Base-by-base conservation (phyloP, 2,329 filamentous ascomycete genomes). In the Myrmaecium sp. region DNA sequence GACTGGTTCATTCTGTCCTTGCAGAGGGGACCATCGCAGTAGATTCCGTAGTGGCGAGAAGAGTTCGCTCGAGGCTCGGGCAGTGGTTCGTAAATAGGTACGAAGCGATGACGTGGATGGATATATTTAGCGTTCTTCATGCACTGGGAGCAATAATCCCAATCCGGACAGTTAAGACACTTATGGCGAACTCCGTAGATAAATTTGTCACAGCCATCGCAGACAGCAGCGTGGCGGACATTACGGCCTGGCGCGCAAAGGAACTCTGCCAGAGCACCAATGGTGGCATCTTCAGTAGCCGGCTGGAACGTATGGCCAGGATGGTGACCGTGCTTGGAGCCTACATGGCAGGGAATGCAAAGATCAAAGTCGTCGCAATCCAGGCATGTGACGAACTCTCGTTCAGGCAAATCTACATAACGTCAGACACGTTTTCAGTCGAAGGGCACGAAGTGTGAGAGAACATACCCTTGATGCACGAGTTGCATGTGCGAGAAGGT, bases 91-190 rank as follows among this genome's bases (percentile, higher is more conserved):
- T 89, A 93, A 38, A 98, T 67, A 21, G 82, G 71, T 8, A 80
- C 80, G 46, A 98, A 95, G 38, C 84, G 78, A 52, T 98, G 89
- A 30, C 67, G 64, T 11, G 80, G 71, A 49, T 98, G 91, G 26
- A 66, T 70, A 41, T 70, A 64, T 33, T 56, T 52, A 23, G 80
- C 75, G 37, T 64, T 69, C 40, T 63, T 55, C 31, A 81, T 53
- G 54, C 91, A 98, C 6, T 69, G 60, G 14, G 66, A 64, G 61
- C 89, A 98, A 57, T 80, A 95, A 46, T 98, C 89, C 78, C 82
- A 98, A 52, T 98, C 89, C 22, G 91, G 89, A 60, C 89, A 98
- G 49, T 82, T 75, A 36, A 95, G 64, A 52, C 89, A 98, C 65
- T 98, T 98, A 68, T 95, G 77, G 40, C 89, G 86, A 30, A 93